A percentile compares a stretch with the other conserved stretches of the same genome.
Evolutionary conservation across 2,329 filamentous ascomycete species (phyloP).

Genomic region (Colletotrichum ledebouriae): DNA sequence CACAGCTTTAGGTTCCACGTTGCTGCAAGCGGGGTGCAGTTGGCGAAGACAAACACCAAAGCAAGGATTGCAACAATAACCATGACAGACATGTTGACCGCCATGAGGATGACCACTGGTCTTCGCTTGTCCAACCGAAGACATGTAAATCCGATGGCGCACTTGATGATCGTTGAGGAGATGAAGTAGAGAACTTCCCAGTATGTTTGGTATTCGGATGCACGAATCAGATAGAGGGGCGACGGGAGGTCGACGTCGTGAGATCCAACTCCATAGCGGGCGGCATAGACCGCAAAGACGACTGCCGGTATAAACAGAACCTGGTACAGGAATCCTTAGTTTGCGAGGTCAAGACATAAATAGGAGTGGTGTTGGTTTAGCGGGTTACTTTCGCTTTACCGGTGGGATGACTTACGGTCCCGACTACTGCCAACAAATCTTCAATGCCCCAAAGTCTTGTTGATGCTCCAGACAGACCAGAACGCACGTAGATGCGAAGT

Average conservation of each 20-base stretch:
- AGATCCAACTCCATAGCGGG: slow-evolving; percentile 19
- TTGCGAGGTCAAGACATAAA: neutral
- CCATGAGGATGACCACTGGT: slow-evolving; percentile 36
- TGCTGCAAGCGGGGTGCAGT: slow-evolving; percentile 44
- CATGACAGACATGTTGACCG: slow-evolving; percentile 41
- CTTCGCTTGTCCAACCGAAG: slow-evolving; percentile 41
- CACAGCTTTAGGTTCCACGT: slow-evolving; percentile 44
- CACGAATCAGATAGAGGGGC: slow-evolving; percentile 23
- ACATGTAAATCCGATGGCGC: slow-evolving; percentile 44
- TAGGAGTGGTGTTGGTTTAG: too few species aligned
- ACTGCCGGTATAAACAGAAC: slow-evolving; percentile 27
- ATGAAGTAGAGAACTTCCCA: slow-evolving; percentile 43
- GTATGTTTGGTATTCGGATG: slow-evolving; percentile 21
- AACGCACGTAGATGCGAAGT: slow-evolving; percentile 19
- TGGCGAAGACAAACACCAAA: slow-evolving; percentile 43
- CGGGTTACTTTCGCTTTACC: neutral
- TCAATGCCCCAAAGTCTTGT: slow-evolving; percentile 18
- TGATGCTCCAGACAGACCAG: slow-evolving; percentile 25
- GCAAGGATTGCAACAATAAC: slow-evolving; percentile 34
- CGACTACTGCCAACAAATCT: slow-evolving; percentile 5
- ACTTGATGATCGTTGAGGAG: slow-evolving; percentile 44
- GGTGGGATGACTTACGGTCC: neutral
- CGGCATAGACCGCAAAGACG: slow-evolving; percentile 15
- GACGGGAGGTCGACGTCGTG: slow-evolving; percentile 26
- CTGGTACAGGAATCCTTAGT: neutral